phyloP scores from a whole-genome alignment of 2,329 filamentous ascomycete species.

The Lasiodiplodia gonubiensis region DNA sequence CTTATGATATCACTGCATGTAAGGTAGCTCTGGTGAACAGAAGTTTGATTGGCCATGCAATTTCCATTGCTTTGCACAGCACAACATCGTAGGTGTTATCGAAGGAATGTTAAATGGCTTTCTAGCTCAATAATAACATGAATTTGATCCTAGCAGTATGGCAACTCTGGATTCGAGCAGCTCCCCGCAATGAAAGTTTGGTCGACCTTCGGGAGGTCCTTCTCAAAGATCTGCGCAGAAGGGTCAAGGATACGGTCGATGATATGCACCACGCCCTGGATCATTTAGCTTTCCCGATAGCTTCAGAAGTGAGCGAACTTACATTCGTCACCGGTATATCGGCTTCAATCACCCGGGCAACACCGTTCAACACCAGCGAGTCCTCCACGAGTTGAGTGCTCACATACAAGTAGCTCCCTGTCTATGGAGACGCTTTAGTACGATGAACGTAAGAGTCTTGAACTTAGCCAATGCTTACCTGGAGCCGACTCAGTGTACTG shows the following conservation, averaged over 20 bases:
- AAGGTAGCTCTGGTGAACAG: too few relatives aligned
- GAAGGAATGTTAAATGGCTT: too few relatives aligned
- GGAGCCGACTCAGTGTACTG: not conserved
- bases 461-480: not conserved
- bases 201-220: slow-evolving; percentile 33
- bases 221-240: slow-evolving; percentile 36
- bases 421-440: not conserved
- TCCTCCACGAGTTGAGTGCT: slow-evolving; percentile 8
- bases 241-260: slow-evolving; percentile 37
- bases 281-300: not conserved
- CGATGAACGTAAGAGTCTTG: not conserved
- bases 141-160: slow-evolving; percentile 32
- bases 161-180: slow-evolving; percentile 36
- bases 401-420: slow-evolving; percentile 23
- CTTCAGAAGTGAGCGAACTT: not conserved
- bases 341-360: slow-evolving; percentile 14
- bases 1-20: too few relatives aligned
- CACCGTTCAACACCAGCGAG: slow-evolving; percentile 6
- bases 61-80: too few relatives aligned
- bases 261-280: slow-evolving; percentile 36
- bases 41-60: too few relatives aligned
- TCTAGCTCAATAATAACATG: too few relatives aligned
- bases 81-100: too few relatives aligned
- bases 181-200: slow-evolving; percentile 38
- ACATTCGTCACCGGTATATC: slow-evolving; percentile 26